These are phyloP conservation scores for Triticum turgidum DNA, from an alignment of 176 grass and related monocot genomes.

Conservation along the genomic window DNA sequence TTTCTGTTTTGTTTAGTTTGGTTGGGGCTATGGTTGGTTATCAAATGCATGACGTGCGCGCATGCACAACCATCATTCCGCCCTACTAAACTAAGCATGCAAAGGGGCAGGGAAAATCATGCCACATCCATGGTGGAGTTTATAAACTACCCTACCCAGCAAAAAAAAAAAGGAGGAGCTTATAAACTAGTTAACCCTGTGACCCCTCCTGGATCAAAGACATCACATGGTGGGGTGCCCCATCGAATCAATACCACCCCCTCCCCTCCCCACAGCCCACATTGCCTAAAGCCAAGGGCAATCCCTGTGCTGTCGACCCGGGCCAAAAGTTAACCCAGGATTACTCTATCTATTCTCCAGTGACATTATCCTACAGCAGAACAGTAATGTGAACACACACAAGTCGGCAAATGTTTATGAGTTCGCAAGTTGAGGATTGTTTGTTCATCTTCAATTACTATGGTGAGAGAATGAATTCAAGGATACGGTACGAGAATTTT, in stretches of 20 bases:
- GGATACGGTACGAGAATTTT: background rate
- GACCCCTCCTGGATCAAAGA: constrained; percentile 47
- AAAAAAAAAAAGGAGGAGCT: background rate
- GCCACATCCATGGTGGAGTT: background rate
- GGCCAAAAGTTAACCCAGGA: background rate
- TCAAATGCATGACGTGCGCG: constrained; percentile 15
- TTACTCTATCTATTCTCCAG: background rate
- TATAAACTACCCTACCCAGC: constrained; percentile 7
- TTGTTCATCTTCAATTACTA: background rate
- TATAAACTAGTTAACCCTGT: constrained; percentile 29
- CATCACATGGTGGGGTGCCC: constrained; percentile 77
- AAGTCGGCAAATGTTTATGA: constrained; percentile 6
- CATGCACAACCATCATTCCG: constrained; percentile 50
- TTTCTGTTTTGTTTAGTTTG: constrained; percentile 13
- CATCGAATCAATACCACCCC: constrained; percentile 50
- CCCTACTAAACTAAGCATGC: constrained; percentile 30
- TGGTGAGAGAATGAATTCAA: background rate
- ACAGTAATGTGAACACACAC: background rate
- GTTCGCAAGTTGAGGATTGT: background rate
- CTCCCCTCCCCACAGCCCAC: constrained; percentile 13
- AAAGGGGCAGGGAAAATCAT: constrained; percentile 10
- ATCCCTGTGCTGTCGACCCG: constrained; percentile 22
- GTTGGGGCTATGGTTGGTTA: constrained; percentile 13
- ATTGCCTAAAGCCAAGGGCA: constrained; percentile 34
- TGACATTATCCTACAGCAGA: background rate